Evolutionary conservation across 768 basidiomycete genomes (phyloP), one percentile per base, ranked within the genome.

Genomic region (Porpolomopsis calyptriformis): DNA sequence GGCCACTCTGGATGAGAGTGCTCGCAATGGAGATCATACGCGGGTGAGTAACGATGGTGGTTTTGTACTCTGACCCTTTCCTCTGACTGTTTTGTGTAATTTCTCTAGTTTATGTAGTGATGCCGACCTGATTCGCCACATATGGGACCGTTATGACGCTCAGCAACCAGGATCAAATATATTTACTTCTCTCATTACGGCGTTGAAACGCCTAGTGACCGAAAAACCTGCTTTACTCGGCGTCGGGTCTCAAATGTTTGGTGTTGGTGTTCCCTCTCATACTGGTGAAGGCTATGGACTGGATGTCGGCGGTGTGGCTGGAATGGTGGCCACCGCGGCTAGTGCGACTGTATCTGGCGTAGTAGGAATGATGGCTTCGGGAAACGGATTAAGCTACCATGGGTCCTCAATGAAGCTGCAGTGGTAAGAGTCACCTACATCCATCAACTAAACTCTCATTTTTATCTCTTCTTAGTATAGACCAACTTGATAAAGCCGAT

Each of bases 401-500:
- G 69, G 71, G 0, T 84, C 85, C 2, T 72, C 80, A 0, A 88
- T 94, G 84, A 94, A 92, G 59, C 60, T 96, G 20, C 89, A 92
- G 61, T 91, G 93, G 92, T 92, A 49, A 34, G 78, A 67, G 4
- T 18, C 9, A 34, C 14, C 25, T 11, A 27, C 33, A 26, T 25
- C 19, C 38, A 10, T 6, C 26, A 4, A 47, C 25, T n/a, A 31
- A 29, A 36, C 42, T 41, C 50, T 53, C 27, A 46, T 31, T 33
- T 46, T 37, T 43, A 43, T 41, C 24, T 4, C 35, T 25, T 3
- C 29, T 43, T 55, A 96, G 93, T 60, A 97, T 99, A 54, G 94
- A 99, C 60, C 96, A 98, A 61, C 77, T 97, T 10, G 94, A 99
- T 67, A 99, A 99, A 62, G 85, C 90, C 0, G 96, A 99, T 54